Conservation (phyloP, 352 stramenopile genomes). For the Phytophthora rubi region DNA sequence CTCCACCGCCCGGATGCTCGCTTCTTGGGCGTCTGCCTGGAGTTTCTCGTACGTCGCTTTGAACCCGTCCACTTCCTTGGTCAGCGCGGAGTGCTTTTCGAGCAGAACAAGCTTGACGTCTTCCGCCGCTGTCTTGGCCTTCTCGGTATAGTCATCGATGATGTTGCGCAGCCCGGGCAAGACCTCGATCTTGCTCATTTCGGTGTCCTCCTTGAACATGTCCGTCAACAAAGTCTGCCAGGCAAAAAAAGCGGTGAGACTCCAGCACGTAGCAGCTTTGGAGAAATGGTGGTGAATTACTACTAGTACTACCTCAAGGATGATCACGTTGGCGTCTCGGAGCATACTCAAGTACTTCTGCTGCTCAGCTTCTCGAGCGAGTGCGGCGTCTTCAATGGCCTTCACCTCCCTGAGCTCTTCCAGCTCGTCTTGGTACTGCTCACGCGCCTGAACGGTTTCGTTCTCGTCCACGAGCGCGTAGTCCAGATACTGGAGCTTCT, state of each 20-base stretch:
- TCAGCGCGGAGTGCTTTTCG: slow-evolving; percentile 67
- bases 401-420: slow-evolving; percentile 88
- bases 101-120: slow-evolving; percentile 85
- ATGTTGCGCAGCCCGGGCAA: slow-evolving; percentile 90
- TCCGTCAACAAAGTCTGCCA: slow-evolving; percentile 83
- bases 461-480: slow-evolving; percentile 89
- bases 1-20: slow-evolving; percentile 85
- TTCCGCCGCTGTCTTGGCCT: slow-evolving; percentile 80
- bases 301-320: slow-evolving; percentile 74
- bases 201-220: slow-evolving; percentile 94
- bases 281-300: background rate
- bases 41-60: slow-evolving; percentile 67
- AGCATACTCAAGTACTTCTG: slow-evolving; percentile 83
- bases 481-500: slow-evolving; percentile 94
- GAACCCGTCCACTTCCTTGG: slow-evolving; percentile 69
- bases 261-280: background rate
- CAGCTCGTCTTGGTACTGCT: slow-evolving; percentile 92
- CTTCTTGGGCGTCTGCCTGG: slow-evolving; percentile 67
- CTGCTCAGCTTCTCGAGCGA: slow-evolving; percentile 79
- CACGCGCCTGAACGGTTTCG: slow-evolving; percentile 78
- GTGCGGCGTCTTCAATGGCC: slow-evolving; percentile 80
- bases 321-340: slow-evolving; percentile 86
- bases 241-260: background rate
- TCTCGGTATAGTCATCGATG: slow-evolving; percentile 91
- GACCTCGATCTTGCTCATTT: slow-evolving; percentile 92